Evolutionary conservation across 768 basidiomycete species (phyloP).

Genomic region (Suillus clintonianus): DNA sequence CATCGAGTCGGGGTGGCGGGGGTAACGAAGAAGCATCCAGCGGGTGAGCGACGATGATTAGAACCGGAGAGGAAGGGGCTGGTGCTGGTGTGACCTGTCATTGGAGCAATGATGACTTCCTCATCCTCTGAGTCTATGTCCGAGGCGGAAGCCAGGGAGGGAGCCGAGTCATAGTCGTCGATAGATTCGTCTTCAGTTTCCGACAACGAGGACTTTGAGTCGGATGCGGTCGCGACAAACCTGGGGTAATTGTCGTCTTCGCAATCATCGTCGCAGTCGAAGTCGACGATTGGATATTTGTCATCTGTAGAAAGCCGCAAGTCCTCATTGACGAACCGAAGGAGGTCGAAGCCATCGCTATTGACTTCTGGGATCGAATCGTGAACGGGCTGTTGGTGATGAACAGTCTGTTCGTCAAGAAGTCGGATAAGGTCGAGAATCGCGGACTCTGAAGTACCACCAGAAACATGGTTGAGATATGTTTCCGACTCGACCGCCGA

Average conservation of each 20-base stretch:
- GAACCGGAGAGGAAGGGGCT: background rate
- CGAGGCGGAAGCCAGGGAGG: background rate
- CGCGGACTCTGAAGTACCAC: background rate
- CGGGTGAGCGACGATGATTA: background rate
- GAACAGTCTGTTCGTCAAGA: background rate
- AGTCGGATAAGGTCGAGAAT: slow-evolving; percentile 1
- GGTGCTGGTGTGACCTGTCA: background rate
- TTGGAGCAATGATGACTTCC: background rate
- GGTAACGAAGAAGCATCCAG: background rate
- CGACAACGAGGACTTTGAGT: background rate
- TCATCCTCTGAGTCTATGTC: background rate
- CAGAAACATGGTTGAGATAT: background rate
- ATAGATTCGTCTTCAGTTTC: background rate
- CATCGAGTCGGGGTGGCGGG: background rate
- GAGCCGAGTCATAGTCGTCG: background rate
- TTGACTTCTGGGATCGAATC: background rate
- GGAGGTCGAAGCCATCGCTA: background rate
- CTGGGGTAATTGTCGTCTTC: background rate
- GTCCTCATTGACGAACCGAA: background rate
- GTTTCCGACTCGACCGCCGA: background rate
- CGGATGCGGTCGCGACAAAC: background rate
- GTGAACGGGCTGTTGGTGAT: background rate
- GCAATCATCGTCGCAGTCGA: background rate
- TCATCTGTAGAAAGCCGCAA: background rate
- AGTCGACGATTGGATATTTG: background rate